Percentiles rank a stretch among this genome's conserved stretches.
Evolutionary conservation across 768 basidiomycete species (phyloP).

Genomic region (Lactarius quietus): DNA sequence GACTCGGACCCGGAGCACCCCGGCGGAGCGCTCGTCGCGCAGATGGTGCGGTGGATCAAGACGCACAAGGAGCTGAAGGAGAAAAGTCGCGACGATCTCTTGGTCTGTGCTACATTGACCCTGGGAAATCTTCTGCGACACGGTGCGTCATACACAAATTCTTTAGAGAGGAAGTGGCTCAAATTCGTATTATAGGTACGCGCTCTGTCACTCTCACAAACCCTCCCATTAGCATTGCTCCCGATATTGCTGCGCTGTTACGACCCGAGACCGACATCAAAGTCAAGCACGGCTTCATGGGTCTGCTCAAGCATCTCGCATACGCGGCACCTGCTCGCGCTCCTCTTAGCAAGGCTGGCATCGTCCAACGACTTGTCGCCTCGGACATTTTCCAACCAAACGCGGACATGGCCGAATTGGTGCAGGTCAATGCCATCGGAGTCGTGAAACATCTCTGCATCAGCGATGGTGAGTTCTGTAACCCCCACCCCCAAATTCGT

Average conservation of each 20-base stretch:
- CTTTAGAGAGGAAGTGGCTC: conserved; percentile 9
- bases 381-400: conserved; percentile 70
- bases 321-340: conserved; percentile 56
- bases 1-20: conserved; percentile 50
- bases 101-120: conserved; percentile 77
- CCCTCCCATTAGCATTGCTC: conserved; percentile 54
- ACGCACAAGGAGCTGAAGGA: conserved; percentile 42
- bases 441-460: conserved; percentile 86
- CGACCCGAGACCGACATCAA: conserved; percentile 67
- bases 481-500: neutral
- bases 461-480: conserved; percentile 53
- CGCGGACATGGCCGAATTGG: conserved; percentile 78
- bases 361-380: conserved; percentile 57
- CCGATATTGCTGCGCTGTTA: conserved; percentile 59
- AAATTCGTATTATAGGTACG: conserved; percentile 41
- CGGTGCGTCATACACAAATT: conserved; percentile 44
- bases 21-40: conserved; percentile 68
- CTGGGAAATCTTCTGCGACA: conserved; percentile 77
- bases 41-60: conserved; percentile 75
- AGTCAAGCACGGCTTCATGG: conserved; percentile 85
- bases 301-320: conserved; percentile 83
- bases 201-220: conserved; percentile 52
- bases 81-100: conserved; percentile 63
- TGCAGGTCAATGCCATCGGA: conserved; percentile 86
- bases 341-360: conserved; percentile 54